These are phyloP conservation scores for Wallacemonas collosoma DNA, from an alignment of 208 protist genomes.

Conservation along the genomic window DNA sequence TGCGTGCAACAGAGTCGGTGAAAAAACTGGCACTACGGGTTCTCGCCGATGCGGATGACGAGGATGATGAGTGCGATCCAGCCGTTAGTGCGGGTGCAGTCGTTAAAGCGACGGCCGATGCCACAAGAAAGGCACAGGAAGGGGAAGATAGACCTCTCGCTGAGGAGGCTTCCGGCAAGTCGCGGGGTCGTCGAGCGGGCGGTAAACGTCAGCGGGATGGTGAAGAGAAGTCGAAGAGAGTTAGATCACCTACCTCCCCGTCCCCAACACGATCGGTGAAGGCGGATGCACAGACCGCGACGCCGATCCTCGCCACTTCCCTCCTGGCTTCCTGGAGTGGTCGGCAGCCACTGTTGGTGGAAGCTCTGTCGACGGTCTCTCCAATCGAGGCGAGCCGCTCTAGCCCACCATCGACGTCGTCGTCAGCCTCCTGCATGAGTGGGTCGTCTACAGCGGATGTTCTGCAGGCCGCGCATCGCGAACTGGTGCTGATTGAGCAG, in stretches of 20 bases:
- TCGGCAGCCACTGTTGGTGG: not conserved
- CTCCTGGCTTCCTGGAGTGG: conserved; percentile 6
- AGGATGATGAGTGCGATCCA: no score
- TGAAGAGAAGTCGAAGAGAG: not conserved
- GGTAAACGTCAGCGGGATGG: not conserved
- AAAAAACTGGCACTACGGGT: not conserved
- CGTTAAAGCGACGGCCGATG: no score
- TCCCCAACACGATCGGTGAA: no score
- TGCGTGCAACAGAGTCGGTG: not conserved
- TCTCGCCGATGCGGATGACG: conserved; percentile 2
- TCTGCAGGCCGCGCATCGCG: not conserved
- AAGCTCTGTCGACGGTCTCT: no score
- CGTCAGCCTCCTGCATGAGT: not conserved
- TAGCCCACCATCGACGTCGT: not conserved
- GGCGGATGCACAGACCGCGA: not conserved
- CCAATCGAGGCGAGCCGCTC: no score
- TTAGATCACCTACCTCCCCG: no score
- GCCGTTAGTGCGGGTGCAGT: no score
- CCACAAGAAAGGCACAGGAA: no score
- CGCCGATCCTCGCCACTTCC: not conserved
- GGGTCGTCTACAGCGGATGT: not conserved
- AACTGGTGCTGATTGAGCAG: conserved; percentile 27
- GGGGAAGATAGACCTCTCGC: no score
- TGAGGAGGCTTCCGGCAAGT: not conserved
- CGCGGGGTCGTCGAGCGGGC: not conserved